Base-by-base conservation (phyloP, 345 rosid genomes). In the Hirschfeldia incana region DNA sequence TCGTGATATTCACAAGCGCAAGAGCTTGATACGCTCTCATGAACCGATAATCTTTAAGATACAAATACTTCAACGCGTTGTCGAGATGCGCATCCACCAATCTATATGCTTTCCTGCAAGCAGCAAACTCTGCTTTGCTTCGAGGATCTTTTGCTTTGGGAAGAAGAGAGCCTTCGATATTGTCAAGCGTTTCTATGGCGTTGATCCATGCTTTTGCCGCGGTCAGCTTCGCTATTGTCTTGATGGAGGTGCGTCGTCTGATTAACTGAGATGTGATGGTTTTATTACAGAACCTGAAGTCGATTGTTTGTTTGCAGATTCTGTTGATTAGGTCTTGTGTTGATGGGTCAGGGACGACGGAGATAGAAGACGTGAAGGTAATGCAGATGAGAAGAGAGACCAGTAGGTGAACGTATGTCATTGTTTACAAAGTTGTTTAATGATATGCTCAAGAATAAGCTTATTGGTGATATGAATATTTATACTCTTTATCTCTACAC, bases 21-120 rank as follows among this genome's bases (percentile, higher is more conserved):
- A 80, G 76, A 58, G 83, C 83, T 58, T 80, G 83, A 65, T 80
- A 80, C 15, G 83, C 83, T 70, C 83, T 80, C 80, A 80, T 75
- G 17, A 80, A 70, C n/a, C 77, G 39, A 70, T 80, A 80, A 15
- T 80, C 76, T n/a, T 73, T 16, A 0, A 70, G 61, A 65, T 70
- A 80, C 76, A 80, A 57, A 60, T 75, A 80, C 74, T 70, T 80
- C 76, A 75, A 70, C 3, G 83, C 83, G 13, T 80, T 76, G 11
- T 80, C 83, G 0, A 80, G 21, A 66, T 80, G 80, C 65, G 83
- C 79, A 28, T 80, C 83, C 36, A 80, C 65, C 58, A 75, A 70
- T 6, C 71, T 75, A 0, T 80, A 80, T 3, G 83, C 83, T 76
- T 71, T 80, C 73, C 76, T 33, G 10, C 83, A 80, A 55, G 76